Evolutionary conservation across 148 eudicot genomes (phyloP).

Genomic region (Spergularia bocconei): DNA sequence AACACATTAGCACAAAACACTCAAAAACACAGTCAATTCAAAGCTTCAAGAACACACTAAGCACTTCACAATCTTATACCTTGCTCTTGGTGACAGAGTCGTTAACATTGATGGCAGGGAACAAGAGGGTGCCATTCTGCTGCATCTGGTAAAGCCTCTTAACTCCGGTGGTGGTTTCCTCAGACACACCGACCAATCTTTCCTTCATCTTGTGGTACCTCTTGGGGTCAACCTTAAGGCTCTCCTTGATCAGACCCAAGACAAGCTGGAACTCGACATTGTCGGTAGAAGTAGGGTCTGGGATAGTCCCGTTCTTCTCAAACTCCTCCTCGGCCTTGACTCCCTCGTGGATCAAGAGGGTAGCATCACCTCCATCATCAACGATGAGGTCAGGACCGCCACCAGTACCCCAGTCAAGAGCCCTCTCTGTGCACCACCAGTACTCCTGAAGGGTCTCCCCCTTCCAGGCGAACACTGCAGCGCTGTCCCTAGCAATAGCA

Average conservation of each 20-base stretch:
- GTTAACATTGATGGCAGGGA: slow-evolving; percentile 96
- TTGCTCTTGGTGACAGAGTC: slow-evolving; percentile 99
- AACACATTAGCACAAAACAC: not conserved
- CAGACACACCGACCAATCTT: slow-evolving; percentile 89
- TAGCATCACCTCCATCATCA: slow-evolving; percentile 94
- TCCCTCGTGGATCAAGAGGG: slow-evolving; percentile 90
- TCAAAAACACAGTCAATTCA: not conserved
- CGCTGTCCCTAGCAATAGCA: slow-evolving; percentile 87
- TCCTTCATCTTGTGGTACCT: slow-evolving; percentile 82
- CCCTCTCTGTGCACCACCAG: slow-evolving; percentile 99
- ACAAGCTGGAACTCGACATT: slow-evolving; percentile 91
- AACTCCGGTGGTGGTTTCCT: slow-evolving; percentile 98
- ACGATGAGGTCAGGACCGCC: slow-evolving; percentile 96
- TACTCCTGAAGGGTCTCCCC: slow-evolving; percentile 97
- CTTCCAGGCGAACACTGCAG: slow-evolving; percentile 97
- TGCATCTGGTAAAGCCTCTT: slow-evolving; percentile 99
- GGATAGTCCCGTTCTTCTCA: slow-evolving; percentile 56
- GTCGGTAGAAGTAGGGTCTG: slow-evolving; percentile 75
- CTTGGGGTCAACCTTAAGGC: slow-evolving; percentile 71
- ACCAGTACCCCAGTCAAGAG: slow-evolving; percentile 91
- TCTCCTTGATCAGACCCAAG: slow-evolving; percentile 62
- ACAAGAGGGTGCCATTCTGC: slow-evolving; percentile 62
- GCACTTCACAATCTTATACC: slow-evolving; percentile 32
- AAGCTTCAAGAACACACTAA: not conserved
- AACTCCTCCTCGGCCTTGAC: slow-evolving; percentile 93